Evolutionary conservation across 2,329 filamentous ascomycete species (phyloP).

Genomic region (Thyridium curvatum): DNA sequence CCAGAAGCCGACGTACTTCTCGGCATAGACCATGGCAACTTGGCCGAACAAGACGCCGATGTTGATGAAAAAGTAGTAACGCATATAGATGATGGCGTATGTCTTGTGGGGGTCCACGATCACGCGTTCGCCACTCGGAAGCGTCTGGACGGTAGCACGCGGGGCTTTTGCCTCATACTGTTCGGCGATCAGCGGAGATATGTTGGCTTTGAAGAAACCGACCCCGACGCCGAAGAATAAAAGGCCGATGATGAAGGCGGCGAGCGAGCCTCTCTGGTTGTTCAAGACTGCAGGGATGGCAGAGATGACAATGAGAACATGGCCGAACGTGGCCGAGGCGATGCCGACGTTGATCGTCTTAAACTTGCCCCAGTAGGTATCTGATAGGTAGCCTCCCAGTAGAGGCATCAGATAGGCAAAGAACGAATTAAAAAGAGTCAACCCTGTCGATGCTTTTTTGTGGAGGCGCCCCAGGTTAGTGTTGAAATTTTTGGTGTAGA

Average conservation of each 20-base stretch:
- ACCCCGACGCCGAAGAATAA: slow-evolving; percentile 53
- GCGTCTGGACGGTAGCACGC: slow-evolving; percentile 48
- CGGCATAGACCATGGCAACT: slow-evolving; percentile 63
- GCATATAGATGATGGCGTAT: slow-evolving; percentile 59
- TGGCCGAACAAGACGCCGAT: slow-evolving; percentile 57
- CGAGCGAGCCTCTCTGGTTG: slow-evolving; percentile 49
- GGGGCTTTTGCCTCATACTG: slow-evolving; percentile 49
- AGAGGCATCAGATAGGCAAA: slow-evolving; percentile 39
- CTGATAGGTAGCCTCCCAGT: slow-evolving; percentile 46
- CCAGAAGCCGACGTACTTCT: slow-evolving; percentile 69
- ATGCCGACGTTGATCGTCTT: slow-evolving; percentile 66
- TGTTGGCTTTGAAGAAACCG: slow-evolving; percentile 75
- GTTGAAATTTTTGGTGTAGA: too few species aligned
- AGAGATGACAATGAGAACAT: slow-evolving; percentile 59
- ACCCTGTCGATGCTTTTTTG: slow-evolving; percentile 43
- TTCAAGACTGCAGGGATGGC: slow-evolving; percentile 58
- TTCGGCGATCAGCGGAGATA: slow-evolving; percentile 63
- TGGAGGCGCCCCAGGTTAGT: too few species aligned
- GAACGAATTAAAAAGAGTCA: slow-evolving; percentile 50
- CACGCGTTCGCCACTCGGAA: slow-evolving; percentile 53
- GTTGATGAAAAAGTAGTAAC: slow-evolving; percentile 59
- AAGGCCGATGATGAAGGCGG: slow-evolving; percentile 62
- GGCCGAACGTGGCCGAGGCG: slow-evolving; percentile 56
- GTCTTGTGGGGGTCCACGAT: slow-evolving; percentile 64
- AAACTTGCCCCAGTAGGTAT: slow-evolving; percentile 67